A percentile compares a stretch with the other conserved stretches of the same genome.
Evolutionary conservation across 495 filamentous ascomycete genomes (phyloP).

Genomic region (Aspergillus funiculosus): DNA sequence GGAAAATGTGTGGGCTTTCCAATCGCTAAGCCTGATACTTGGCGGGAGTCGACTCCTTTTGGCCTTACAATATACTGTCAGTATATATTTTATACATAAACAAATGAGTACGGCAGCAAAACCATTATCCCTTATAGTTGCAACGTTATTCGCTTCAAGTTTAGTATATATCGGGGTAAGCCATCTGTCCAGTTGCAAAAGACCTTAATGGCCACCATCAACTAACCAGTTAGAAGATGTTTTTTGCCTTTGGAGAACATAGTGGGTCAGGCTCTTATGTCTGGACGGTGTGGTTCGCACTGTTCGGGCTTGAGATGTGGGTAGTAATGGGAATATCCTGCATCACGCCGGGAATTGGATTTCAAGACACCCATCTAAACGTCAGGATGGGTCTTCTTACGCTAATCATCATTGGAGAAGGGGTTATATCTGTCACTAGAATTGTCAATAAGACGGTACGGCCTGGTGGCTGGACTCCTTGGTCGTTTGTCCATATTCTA

Average conservation of each 20-base stretch:
- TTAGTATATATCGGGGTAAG: constrained; percentile 48
- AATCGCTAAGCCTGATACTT: constrained; percentile 51
- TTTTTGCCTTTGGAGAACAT: constrained; percentile 31
- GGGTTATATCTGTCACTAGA: constrained; percentile 49
- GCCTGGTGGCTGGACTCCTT: constrained; percentile 44
- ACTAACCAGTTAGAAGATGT: constrained; percentile 27
- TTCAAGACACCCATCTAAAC: constrained; percentile 60
- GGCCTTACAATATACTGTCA: constrained; percentile 52
- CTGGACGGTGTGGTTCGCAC: constrained; percentile 56
- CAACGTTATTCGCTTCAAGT: constrained; percentile 36
- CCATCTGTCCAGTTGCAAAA: constrained; percentile 6
- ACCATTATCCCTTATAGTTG: constrained; percentile 36
- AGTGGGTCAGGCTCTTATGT: constrained; percentile 27
- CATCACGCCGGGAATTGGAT: constrained; percentile 50
- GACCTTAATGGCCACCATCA: background rate
- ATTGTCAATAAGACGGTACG: constrained; percentile 53
- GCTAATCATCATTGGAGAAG: constrained; percentile 65
- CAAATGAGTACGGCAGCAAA: constrained; percentile 31
- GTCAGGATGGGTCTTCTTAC: constrained; percentile 62
- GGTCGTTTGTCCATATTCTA: constrained; percentile 48
- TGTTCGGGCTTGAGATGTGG: constrained; percentile 51
- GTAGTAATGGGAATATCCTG: constrained; percentile 51
- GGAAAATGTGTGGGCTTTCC: constrained; percentile 40
- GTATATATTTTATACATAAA: constrained; percentile 38
- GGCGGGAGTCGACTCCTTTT: constrained; percentile 53